Conservation (phyloP, 441 rosid species). For the Erodium trifolium region DNA sequence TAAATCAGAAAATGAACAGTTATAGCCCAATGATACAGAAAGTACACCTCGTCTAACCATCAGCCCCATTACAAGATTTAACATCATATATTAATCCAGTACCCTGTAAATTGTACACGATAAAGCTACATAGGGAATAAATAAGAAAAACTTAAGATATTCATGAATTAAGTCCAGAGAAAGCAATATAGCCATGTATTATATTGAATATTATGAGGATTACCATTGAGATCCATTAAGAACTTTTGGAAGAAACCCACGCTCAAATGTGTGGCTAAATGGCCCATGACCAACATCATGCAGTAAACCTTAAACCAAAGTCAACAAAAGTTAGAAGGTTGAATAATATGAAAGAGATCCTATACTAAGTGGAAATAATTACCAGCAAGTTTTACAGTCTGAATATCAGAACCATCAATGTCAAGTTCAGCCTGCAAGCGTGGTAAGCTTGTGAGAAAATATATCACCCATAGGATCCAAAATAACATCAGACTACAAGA, state of each 20-base stretch:
- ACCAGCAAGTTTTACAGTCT: constrained; percentile 69
- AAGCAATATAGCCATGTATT: background rate
- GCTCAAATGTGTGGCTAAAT: constrained; percentile 66
- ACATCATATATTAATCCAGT: background rate
- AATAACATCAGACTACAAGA: constrained; percentile 13
- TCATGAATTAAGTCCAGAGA: background rate
- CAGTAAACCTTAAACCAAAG: constrained; percentile 40
- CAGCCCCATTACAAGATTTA: background rate
- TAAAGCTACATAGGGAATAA: background rate
- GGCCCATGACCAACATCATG: constrained; percentile 88
- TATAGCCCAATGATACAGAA: background rate
- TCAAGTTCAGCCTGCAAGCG: constrained; percentile 47
- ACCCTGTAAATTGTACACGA: background rate
- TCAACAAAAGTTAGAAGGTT: constrained; percentile 7
- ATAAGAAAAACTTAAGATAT: background rate
- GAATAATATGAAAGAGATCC: background rate
- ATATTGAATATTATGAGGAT: constrained; percentile 1
- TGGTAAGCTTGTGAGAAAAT: constrained; percentile 13
- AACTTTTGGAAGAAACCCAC: constrained; percentile 45
- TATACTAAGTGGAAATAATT: constrained; percentile 14
- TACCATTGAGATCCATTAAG: constrained; percentile 40
- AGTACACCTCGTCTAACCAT: background rate
- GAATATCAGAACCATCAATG: constrained; percentile 39
- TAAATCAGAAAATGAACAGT: too few species aligned
- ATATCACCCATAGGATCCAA: constrained; percentile 7